Conservation (phyloP, 495 filamentous ascomycete species). For the Diplogelasinospora grovesii region DNA sequence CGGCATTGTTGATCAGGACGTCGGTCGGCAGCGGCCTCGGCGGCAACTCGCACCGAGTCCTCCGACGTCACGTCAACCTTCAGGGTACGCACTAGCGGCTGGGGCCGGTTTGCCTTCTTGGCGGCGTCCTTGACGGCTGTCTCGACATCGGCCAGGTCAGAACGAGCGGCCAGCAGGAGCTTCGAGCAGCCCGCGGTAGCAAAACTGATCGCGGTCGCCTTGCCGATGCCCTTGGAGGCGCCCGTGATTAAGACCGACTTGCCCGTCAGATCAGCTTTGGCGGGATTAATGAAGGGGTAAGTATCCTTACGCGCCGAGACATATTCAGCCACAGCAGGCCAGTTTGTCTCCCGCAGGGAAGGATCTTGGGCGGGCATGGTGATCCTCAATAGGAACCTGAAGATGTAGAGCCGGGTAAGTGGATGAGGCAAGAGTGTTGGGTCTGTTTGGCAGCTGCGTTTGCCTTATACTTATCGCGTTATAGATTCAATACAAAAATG, state of each 20-base stretch:
- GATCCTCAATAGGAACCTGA: no score
- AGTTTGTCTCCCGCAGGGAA: no score
- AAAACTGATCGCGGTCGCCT: slow-evolving; percentile 41
- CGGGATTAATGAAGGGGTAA: slow-evolving; percentile 30
- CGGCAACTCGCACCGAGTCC: slow-evolving; percentile 26
- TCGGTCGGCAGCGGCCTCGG: slow-evolving; percentile 25
- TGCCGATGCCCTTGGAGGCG: slow-evolving; percentile 51
- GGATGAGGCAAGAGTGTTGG: no score
- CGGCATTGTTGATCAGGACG: slow-evolving; percentile 39
- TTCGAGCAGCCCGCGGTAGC: slow-evolving; percentile 34
- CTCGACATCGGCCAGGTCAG: slow-evolving; percentile 27
- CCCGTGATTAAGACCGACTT: slow-evolving; percentile 53
- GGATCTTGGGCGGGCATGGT: no score
- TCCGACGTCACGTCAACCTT: slow-evolving; percentile 36
- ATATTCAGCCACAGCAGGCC: not conserved
- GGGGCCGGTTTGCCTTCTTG: slow-evolving; percentile 21
- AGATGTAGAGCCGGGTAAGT: no score
- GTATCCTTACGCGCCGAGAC: slow-evolving; percentile 24
- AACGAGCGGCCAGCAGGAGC: slow-evolving; percentile 39
- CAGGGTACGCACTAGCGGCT: slow-evolving; percentile 36
- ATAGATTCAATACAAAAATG: no score
- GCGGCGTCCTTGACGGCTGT: slow-evolving; percentile 28
- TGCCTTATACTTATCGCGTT: no score
- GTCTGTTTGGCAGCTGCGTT: no score
- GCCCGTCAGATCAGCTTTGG: slow-evolving; percentile 36